These are phyloP conservation scores for Closterium sp. DNA, from an alignment of 139 green algal genomes.

Conservation along the genomic window DNA sequence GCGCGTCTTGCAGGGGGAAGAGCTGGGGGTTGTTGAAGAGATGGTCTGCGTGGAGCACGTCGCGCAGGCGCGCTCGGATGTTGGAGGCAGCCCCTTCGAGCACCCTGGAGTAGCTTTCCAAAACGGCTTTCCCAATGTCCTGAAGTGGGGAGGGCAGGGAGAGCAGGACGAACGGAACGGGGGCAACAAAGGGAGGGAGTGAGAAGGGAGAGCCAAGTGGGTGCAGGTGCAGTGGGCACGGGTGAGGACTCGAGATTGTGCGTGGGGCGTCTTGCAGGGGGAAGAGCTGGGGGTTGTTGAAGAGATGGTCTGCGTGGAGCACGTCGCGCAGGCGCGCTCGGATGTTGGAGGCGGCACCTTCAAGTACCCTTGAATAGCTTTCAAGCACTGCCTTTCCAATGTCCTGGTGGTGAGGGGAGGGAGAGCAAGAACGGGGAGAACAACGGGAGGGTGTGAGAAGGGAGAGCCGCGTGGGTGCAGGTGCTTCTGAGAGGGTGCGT, in stretches of 20 bases:
- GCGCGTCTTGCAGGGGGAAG: neutral
- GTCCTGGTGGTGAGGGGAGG: neutral
- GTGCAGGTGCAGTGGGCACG: neutral
- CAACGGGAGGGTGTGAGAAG: neutral
- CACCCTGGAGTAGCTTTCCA: neutral
- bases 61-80: neutral
- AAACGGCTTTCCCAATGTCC: neutral
- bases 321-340: neutral
- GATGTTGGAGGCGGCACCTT: neutral
- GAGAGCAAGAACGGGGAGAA: neutral
- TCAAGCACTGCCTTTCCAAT: neutral
- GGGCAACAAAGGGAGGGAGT: no score
- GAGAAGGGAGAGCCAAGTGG: neutral
- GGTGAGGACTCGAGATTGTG: no score
- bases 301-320: neutral
- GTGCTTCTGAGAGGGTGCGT: no score
- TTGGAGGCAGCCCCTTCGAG: neutral
- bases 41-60: neutral
- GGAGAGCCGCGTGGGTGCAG: no score
- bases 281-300: neutral
- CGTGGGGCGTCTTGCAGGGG: neutral
- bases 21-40: neutral
- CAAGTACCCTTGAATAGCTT: neutral
- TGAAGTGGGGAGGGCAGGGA: neutral
- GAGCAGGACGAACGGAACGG: neutral